A percentile compares a stretch with the other conserved stretches of the same genome.
These are phyloP conservation scores for Acacia crassicarpa DNA, from an alignment of 306 rosid species.

Conservation along the genomic window DNA sequence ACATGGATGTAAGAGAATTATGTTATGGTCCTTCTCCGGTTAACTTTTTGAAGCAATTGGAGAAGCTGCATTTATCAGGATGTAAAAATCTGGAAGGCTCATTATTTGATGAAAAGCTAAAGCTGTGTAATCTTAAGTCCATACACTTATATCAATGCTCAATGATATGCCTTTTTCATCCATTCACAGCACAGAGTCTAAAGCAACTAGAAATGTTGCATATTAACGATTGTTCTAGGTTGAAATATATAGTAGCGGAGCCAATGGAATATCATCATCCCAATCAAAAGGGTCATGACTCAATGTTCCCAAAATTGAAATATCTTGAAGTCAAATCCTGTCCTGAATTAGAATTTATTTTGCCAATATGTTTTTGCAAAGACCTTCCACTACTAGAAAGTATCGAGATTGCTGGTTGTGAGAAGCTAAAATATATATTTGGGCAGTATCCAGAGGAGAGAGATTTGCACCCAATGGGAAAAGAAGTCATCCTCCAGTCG, in stretches of 20 bases:
- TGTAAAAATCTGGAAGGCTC: background rate
- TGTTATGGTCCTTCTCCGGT: background rate
- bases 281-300: background rate
- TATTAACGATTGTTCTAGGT: background rate
- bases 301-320: background rate
- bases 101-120: background rate
- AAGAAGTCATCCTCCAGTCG: background rate
- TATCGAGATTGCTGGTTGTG: background rate
- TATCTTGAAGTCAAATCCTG: accelerated
- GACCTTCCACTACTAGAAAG: background rate
- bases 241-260: background rate
- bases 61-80: accelerated
- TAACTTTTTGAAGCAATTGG: background rate
- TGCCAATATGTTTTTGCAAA: background rate
- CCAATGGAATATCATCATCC: background rate
- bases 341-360: background rate
- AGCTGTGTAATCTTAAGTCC: background rate
- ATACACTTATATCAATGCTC: background rate
- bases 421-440: background rate
- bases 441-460: background rate
- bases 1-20: too few relatives aligned
- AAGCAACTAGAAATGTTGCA: background rate
- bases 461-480: background rate
- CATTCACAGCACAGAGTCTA: background rate
- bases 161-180: background rate